Evolutionary conservation across 2,329 filamentous ascomycete genomes (phyloP), one percentile per base, ranked within the genome.

Genomic region (Cryphonectria parasitica): DNA sequence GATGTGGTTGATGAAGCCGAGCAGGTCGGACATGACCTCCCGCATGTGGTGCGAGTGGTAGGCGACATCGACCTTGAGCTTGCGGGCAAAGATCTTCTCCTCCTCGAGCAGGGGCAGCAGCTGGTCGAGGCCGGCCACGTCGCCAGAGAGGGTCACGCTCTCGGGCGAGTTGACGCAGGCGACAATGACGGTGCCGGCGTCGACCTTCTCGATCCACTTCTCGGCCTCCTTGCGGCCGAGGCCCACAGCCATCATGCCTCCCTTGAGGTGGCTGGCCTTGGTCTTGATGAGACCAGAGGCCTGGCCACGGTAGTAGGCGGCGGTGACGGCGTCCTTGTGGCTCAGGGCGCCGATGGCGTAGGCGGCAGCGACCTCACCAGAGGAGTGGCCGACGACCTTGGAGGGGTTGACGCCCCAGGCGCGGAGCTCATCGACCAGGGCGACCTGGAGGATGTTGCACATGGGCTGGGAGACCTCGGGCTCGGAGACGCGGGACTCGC

Each of bases 81-180:
- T 62, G 49, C 73, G 36, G 52, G 76, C 76, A 72, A 81, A 82
- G 10, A 79, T 62, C 34, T 74, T 74, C 15, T 67, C 66, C n/a
- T 41, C 69, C 13, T 71, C 74, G 3, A 75, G 64, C 63, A 67
- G 36, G 19, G 66, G 64, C 13, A 73, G 66, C 22, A 81, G 65
- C 15, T 73, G 72, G 31, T 77, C 70, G 2, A 82, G 73, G 2
- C 74, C 75, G 2, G 66, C 69, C 6, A 67, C 67, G 31, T 79
- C 76, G 1, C 81, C 81, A 0, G 80, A 80, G 0, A 82, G 45
- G 0, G 81, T 82, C 7, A 79, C 72, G 61, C 77, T 83, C 1
- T 73, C 58, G 0, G 80, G 79, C n/a, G 69, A 70, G 68, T 72
- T 72, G 68, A 72, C 68, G 31, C 71, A 72, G 11, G 68, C 71